Conservation (phyloP, 2,329 filamentous ascomycete genomes). For the Aspergillus hortae region DNA sequence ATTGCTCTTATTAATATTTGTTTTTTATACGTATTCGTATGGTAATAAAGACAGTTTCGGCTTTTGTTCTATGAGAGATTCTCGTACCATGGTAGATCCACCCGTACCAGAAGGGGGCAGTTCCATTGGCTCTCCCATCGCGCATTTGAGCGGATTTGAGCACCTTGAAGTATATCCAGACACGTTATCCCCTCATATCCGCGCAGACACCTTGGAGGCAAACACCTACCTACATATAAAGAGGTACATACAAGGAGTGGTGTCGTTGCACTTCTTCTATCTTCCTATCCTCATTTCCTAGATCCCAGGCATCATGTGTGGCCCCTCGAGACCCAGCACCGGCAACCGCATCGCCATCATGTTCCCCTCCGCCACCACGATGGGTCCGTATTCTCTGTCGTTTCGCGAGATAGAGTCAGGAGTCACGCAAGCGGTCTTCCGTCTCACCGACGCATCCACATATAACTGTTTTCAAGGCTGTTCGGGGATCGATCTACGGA, state of each 20-base stretch:
- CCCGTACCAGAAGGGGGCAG: background rate
- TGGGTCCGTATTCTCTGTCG: constrained; percentile 29
- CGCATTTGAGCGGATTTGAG: constrained; percentile 22
- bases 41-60: too few species aligned
- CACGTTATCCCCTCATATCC: background rate
- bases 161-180: constrained; percentile 8
- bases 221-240: background rate
- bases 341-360: constrained; percentile 34
- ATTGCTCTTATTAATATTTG: too few species aligned
- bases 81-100: background rate
- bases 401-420: constrained; percentile 20
- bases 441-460: constrained; percentile 20
- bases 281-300: too few species aligned
- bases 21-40: too few species aligned
- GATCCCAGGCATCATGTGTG: constrained; percentile 35
- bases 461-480: constrained; percentile 18
- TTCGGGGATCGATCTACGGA: constrained; percentile 25
- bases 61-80: too few species aligned
- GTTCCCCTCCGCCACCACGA: constrained; percentile 20
- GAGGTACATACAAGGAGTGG: background rate
- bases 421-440: constrained; percentile 23
- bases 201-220: constrained; percentile 10
- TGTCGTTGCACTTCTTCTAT: too few species aligned
- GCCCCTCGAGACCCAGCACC: constrained; percentile 47
- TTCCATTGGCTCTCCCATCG: background rate